Base-by-base conservation (phyloP, 2,329 filamentous ascomycete genomes). In the Hymenotorrendiella dingleyae region DNA sequence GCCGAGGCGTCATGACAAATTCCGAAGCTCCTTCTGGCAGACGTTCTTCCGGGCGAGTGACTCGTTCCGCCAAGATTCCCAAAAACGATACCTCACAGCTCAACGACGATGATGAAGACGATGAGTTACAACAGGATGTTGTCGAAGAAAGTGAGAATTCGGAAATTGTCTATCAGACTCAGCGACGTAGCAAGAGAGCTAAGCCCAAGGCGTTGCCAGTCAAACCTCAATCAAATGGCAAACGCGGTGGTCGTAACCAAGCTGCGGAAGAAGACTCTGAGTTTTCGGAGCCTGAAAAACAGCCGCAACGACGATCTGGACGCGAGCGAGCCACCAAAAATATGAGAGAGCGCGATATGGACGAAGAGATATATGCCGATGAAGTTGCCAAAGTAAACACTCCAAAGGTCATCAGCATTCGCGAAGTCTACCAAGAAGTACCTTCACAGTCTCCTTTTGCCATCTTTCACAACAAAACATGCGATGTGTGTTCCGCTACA, bases 371-470 rank as follows among this genome's bases (percentile, higher is more conserved):
- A 40, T 75, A 72, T 49, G 55, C 66, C 2, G 65, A 70, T 0
- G 74, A 76, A 2, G 68, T 72, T 20, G 70, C 64, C 40, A 53
- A 65, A 0, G 56, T 62, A 0, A 64, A 57, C 12, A 66, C 68
- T 9, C 69, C 76, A 1, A 80, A 81, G 62, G 66, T 78, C 30
- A 66, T 76, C 10, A 79, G 80, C 11, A 75, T 89, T 19, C 82
- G 79, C 51, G 93, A 97, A 60, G 62, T 76, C 5, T 97, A 94
- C 59, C 71, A 79, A 43, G 70, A 71, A 1, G 58, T 87, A 1
- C 65, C 79, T 1, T 64, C 70, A 4, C 72, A 80, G 11, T 76
- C 83, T 28, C 66, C 73, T 3, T 98, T 98, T 62, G 73, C 74
- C 41, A 67, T 71, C 17, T 74, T 77, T 9, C 93, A 98, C 62